phyloP scores from a whole-genome alignment of 140 eudicot genomes.

The Ambrosia hybrid region DNA sequence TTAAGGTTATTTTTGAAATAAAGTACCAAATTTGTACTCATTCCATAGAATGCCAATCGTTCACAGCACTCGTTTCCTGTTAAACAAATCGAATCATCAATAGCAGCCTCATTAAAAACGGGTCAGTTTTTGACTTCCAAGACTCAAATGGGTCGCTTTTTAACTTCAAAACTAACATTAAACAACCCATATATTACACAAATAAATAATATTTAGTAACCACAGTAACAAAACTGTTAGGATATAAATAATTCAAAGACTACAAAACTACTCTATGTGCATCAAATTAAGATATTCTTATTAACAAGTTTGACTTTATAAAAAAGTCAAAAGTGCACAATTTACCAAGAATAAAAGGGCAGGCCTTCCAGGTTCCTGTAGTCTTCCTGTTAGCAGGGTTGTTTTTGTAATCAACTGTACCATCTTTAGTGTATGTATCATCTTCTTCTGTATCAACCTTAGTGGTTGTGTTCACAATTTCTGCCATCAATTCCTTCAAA shows the following conservation, averaged over 20 bases:
- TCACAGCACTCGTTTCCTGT: conserved; percentile 78
- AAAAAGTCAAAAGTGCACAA: conserved; percentile 16
- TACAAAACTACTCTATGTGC: not conserved
- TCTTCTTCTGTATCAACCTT: conserved; percentile 28
- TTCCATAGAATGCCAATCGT: conserved; percentile 81
- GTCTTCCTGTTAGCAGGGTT: conserved; percentile 51
- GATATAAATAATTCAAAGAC: conserved; percentile 14
- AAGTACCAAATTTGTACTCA: conserved; percentile 65
- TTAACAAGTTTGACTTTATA: conserved; percentile 13
- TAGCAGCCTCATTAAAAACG: not conserved
- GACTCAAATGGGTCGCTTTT: conserved; percentile 13
- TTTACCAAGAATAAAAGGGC: conserved; percentile 68
- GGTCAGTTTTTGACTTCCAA: conserved; percentile 6
- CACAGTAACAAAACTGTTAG: not conserved
- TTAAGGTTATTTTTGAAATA: conserved; percentile 60
- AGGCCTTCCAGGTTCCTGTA: conserved; percentile 77
- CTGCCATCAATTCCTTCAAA: conserved; percentile 24
- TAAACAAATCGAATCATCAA: not conserved
- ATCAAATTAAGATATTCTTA: not conserved
- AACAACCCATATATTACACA: not conserved
- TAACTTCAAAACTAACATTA: conserved; percentile 6
- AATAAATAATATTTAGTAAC: not conserved
- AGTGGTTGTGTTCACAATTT: conserved; percentile 9
- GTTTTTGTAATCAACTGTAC: conserved; percentile 52
- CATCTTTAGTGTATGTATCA: conserved; percentile 64